These are phyloP conservation scores for Magnolia sinica DNA, from an alignment of 164 flowering plant genomes.

Conservation along the genomic window DNA sequence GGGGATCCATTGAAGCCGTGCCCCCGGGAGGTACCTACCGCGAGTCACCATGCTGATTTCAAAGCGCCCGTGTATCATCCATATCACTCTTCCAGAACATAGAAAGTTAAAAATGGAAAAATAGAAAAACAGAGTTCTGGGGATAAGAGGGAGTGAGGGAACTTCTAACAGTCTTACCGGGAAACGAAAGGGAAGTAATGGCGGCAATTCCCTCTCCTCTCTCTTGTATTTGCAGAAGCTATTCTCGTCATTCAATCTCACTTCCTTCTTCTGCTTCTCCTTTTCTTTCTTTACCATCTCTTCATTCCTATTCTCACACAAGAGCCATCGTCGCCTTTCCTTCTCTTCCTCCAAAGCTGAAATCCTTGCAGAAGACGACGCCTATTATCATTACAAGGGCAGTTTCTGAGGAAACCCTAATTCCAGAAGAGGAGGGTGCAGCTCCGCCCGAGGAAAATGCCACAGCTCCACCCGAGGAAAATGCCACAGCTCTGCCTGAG, in stretches of 20 bases:
- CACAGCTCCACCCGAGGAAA: conserved; percentile 14
- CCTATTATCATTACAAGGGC: conserved; percentile 16
- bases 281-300: conserved; percentile 8
- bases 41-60: no score
- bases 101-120: no score
- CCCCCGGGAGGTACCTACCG: no score
- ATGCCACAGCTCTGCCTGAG: conserved; percentile 15
- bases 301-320: conserved; percentile 9
- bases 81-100: no score
- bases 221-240: conserved; percentile 11
- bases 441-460: not conserved
- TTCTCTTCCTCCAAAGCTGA: conserved; percentile 8
- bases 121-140: no score
- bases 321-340: not conserved
- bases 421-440: conserved; percentile 19
- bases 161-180: not conserved
- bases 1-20: no score
- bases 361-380: conserved; percentile 4
- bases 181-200: conserved; percentile 19
- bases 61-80: no score
- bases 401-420: conserved; percentile 34
- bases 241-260: not conserved
- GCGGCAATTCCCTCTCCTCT: conserved; percentile 36
- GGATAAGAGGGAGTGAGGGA: not conserved
- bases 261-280: conserved; percentile 5